Base-by-base conservation (phyloP, 306 rosid species). In the Mucuna pruriens region DNA sequence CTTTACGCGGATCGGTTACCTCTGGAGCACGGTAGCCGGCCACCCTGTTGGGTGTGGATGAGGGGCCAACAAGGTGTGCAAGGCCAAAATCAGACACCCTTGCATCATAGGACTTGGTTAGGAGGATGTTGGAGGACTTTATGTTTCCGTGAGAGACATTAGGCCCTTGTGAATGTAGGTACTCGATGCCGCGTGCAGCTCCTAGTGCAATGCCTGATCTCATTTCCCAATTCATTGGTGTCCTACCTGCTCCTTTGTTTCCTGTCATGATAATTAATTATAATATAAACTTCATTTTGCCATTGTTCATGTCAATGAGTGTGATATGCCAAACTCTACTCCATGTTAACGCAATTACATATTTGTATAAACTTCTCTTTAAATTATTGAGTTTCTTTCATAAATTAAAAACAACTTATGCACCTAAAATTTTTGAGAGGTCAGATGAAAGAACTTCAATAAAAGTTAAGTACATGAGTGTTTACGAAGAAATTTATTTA, bases 21-120 rank as follows among this genome's bases (percentile, higher is more conserved):
- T 90, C 94, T 0, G 94, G 94, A 1, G 94, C 94, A 6, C 92
- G 92, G 80, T 90, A 90, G 70, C 94, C 91, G 0, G 84, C 89
- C 16, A 88, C 90, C 46, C 94, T 55, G 68, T 85, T 90, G 25
- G 91, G 94, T 5, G 91, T 87, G 52, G 94, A 79, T 11, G 88
- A 79, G 25, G 92, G 94, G 16, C 94, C 90, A 45, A 90, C 94
- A 49, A 90, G 88, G n/a, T 88, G 92, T 52, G 92, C 86, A 1
- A 90, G 90, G 13, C 94, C 88, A 8, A 88, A 90, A 82, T 90
- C 94, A 15, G 94, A 90, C 36, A 90, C 87, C 80, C 85, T 84
- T 73, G 92, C 92, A 42, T 88, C 91, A 54, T 87, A 77, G 63
- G 92, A 76, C 76, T 85, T 88, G 76, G 91, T 85, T 29, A 90